Base-by-base conservation (phyloP, 257 asterid genomes). In the Verbena officinalis region DNA sequence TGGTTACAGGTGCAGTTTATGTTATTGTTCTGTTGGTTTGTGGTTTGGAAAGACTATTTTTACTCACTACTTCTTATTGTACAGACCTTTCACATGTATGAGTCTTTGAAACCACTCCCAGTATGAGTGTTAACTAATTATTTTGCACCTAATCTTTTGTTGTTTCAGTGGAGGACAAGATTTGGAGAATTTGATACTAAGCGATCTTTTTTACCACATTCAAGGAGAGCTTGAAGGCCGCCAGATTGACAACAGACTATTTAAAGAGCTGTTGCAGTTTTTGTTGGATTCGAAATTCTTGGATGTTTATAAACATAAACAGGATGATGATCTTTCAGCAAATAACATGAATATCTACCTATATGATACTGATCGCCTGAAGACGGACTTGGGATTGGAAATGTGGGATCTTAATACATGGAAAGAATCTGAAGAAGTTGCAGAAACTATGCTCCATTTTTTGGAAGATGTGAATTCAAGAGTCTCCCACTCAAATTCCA, bases 161-260 rank as follows among this genome's bases (percentile, higher is more conserved):
- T 45, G 59, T 71, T 81, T 65, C 88, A 90, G 97, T 77, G 90
- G 74, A 69, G 95, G 88, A 66, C 78, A 81, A 21, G 96, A 88
- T 59, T 27, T 82, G 75, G 91, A 86, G 68, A 72, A 73, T 65
- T 80, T 90, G 76, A 78, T 94, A 48, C 76, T 90, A 58, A 83
- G 77, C 64, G 97, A 94, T 71, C 82, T 94, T 64, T 90, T 81
- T 77, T 88, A 87, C 84, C 96, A 84, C 72, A 83, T 94, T 50
- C 89, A 79, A 79, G 99, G 97, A 68, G 97, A 90, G 89, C 79
- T 90, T 78, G 90, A 88, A 70, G 97, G 99, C 39, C 91, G 96
- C 66, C 79, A 67, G 38, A 88, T 90, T 59, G 90, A 86, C 67
- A 90, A 81, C 69, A 78, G 77, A 72, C 86, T 77, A 48, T 88